Base-by-base conservation (phyloP, 768 basidiomycete genomes). In the Piloderma croceum region DNA sequence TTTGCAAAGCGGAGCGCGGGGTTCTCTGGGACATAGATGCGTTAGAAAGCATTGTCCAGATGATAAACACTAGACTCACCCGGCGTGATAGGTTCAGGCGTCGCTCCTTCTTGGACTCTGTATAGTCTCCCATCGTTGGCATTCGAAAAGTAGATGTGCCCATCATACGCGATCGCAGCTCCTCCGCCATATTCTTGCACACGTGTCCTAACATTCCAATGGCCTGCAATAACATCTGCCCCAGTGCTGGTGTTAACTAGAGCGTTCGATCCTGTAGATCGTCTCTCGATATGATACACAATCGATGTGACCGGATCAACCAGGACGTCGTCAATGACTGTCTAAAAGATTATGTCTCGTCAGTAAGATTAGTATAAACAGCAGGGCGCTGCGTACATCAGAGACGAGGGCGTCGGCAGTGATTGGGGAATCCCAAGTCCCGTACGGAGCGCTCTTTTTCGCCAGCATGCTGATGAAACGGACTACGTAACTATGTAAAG, bases 181-280 rank as follows among this genome's bases (percentile, higher is more conserved):
- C 69, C 76, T 10, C 86, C 86, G 1, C 86, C 84, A 38, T 86
- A 86, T 54, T 85, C 84, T 19, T 84, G 75, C 3, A 86, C 82
- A 12, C 67, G 56, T 0, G 74, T 72, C 24, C 74, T 67, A 4
- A 67, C 76, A 53, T 73, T 81, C 69, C 73, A 84, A 0, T 65
- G 68, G 23, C 61, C 51, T 2, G 70, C 71, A 10, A 79, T 67
- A 18, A 83, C 52, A 34, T 88, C 86, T 31, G 58, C 56, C 17
- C 65, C 62, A 4, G 61, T 59, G 19, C 58, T 39, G 0, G 77
- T 76, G 20, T 76, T 62, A 12, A 89, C 72, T 18, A 87, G 59
- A 1, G 80, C 77, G 37, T 53, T 65, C 3, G 85, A 68, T 3
- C 74, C 77, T 4, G 62, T 68, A 1, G 85, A 76, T 9, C 86